Percentiles rank a stretch among this genome's conserved stretches.
Evolutionary conservation across 768 basidiomycete genomes (phyloP).

Genomic region (Leucosporidium creatinivorum): DNA sequence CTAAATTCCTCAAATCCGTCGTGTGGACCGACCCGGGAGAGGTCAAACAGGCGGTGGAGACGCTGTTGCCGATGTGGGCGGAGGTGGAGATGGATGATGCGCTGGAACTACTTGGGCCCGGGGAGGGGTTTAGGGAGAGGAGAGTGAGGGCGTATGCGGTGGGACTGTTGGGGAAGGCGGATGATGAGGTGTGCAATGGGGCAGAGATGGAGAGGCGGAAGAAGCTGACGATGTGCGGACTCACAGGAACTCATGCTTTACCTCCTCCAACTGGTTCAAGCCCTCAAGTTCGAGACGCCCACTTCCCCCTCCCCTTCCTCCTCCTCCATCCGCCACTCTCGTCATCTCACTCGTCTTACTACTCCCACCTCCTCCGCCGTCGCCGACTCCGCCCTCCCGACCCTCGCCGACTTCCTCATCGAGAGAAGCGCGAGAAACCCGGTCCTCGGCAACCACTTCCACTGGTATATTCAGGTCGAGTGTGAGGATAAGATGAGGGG

Average conservation of each 20-base stretch:
- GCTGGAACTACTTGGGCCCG: conserved; percentile 83
- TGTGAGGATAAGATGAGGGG: conserved; percentile 75
- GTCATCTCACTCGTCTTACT: conserved; percentile 3
- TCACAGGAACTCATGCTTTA: conserved; percentile 81
- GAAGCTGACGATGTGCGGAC: background rate
- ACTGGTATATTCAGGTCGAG: conserved; percentile 97
- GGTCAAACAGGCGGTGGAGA: conserved; percentile 96
- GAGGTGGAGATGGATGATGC: conserved; percentile 97
- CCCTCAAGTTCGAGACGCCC: conserved; percentile 75
- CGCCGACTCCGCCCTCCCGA: conserved; percentile 56
- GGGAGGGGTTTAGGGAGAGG: conserved; percentile 60
- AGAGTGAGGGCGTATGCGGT: conserved; percentile 92
- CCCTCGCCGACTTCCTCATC: conserved; percentile 86
- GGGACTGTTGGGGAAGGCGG: conserved; percentile 76
- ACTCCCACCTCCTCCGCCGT: conserved; percentile 35
- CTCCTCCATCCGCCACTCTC: conserved; percentile 15
- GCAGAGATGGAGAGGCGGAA: no score
- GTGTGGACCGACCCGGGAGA: conserved; percentile 95
- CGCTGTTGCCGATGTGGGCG: conserved; percentile 89
- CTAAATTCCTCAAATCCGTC: conserved; percentile 95
- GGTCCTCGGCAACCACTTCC: conserved; percentile 79
- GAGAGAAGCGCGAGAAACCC: conserved; percentile 71
- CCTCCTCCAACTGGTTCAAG: conserved; percentile 90
- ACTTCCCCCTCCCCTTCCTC: conserved; percentile 51
- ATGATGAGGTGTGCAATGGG: conserved; percentile 68